Percentiles rank a stretch among this genome's conserved stretches.
These are phyloP conservation scores for Zygosaccharomyces siamensis DNA, from an alignment of 805 yeast genomes.

Conservation along the genomic window DNA sequence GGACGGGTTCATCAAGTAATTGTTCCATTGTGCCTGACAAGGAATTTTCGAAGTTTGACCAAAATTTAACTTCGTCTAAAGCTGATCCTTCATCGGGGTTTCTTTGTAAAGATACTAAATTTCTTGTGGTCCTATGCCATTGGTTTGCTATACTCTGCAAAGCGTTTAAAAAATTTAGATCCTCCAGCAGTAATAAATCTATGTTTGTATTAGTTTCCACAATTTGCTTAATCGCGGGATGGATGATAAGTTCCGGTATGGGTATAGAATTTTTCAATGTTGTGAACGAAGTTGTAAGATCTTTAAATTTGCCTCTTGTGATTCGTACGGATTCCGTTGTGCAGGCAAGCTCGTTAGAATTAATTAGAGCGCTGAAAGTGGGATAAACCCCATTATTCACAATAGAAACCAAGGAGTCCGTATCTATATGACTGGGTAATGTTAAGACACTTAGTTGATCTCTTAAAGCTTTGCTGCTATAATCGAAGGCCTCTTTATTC, in stretches of 20 bases:
- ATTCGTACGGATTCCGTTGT: slow-evolving; percentile 37
- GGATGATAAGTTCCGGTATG: slow-evolving; percentile 60
- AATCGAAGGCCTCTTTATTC: slow-evolving; percentile 34
- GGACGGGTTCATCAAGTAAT: slow-evolving; percentile 48
- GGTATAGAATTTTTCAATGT: slow-evolving; percentile 64
- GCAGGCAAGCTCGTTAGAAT: slow-evolving; percentile 12
- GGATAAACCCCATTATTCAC: slow-evolving; percentile 63
- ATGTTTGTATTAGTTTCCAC: slow-evolving; percentile 37
- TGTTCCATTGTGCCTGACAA: slow-evolving; percentile 55
- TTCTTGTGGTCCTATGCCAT: slow-evolving; percentile 66
- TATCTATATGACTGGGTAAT: slow-evolving; percentile 31
- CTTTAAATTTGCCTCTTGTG: slow-evolving; percentile 61
- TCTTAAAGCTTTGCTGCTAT: slow-evolving; percentile 21
- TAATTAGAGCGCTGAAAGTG: slow-evolving; percentile 50
- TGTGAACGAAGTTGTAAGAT: slow-evolving; percentile 60
- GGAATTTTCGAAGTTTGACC: slow-evolving; percentile 68
- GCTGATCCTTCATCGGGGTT: slow-evolving; percentile 53
- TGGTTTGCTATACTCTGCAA: slow-evolving; percentile 65
- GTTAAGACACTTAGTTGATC: slow-evolving; percentile 36
- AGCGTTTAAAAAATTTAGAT: slow-evolving; percentile 56
- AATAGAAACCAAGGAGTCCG: slow-evolving; percentile 54
- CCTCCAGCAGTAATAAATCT: slow-evolving; percentile 25
- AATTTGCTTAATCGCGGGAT: slow-evolving; percentile 45
- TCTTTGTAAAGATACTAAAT: slow-evolving; percentile 40
- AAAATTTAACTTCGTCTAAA: slow-evolving; percentile 66